Percentiles rank a stretch among this genome's conserved stretches.
These are phyloP conservation scores for Podospora pseudoanserina DNA, from an alignment of 495 filamentous ascomycete genomes.

Conservation along the genomic window DNA sequence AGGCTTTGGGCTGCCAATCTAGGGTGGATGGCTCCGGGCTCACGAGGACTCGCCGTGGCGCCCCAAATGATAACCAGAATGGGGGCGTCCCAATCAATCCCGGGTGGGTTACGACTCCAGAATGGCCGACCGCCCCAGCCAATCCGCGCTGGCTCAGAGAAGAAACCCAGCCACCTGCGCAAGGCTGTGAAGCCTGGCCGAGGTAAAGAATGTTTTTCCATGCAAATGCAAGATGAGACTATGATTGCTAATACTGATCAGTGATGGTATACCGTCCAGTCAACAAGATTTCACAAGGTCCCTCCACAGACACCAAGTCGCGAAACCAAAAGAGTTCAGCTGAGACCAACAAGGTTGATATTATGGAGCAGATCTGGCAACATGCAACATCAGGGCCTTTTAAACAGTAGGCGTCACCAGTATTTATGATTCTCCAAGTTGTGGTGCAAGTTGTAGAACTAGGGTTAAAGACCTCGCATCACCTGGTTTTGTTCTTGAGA, in stretches of 20 bases:
- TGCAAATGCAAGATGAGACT: neutral
- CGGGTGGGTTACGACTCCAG: neutral
- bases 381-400: neutral
- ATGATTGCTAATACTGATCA: neutral
- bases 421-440: too few species aligned
- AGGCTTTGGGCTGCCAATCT: neutral
- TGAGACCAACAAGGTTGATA: neutral
- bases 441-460: too few species aligned
- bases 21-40: neutral
- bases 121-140: too few species aligned
- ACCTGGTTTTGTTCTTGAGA: too few species aligned
- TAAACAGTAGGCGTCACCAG: neutral
- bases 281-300: neutral
- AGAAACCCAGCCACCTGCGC: neutral
- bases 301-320: neutral
- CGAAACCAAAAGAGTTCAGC: neutral
- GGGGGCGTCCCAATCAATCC: neutral
- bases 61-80: neutral
- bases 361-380: neutral
- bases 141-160: neutral
- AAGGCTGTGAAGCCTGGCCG: neutral
- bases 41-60: neutral
- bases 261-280: neutral
- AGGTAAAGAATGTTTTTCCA: neutral
- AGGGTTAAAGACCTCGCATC: too few species aligned